Evolutionary conservation across 305 asterid genomes (phyloP).

Genomic region (Solanum hybrid): DNA sequence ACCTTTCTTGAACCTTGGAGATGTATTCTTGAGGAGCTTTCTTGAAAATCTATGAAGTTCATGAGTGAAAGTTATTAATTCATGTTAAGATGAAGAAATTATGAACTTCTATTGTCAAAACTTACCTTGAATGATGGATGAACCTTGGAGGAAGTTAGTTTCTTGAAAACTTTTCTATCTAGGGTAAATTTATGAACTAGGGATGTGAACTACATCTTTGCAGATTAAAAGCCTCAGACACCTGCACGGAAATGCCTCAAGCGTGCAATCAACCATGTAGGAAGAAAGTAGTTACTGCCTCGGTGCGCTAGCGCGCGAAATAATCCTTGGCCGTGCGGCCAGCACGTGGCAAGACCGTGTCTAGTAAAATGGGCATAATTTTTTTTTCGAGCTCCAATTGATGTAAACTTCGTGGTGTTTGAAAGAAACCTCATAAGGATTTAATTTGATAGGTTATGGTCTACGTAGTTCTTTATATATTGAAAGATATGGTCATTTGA

Average conservation of each 20-base stretch:
- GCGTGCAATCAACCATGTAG: not conserved
- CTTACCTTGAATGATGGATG: not conserved
- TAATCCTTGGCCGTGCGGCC: not conserved
- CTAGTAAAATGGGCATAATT: not conserved
- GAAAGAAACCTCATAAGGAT: not conserved
- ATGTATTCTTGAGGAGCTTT: not conserved
- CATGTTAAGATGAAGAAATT: not conserved
- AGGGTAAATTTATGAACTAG: not conserved
- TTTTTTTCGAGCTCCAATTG: not conserved
- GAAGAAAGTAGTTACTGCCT: not conserved
- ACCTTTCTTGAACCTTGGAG: not conserved
- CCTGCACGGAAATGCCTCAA: not conserved
- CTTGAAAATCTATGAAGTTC: not conserved
- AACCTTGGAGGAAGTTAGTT: not conserved
- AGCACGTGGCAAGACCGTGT: not conserved
- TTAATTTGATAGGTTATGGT: not conserved
- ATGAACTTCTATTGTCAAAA: not conserved
- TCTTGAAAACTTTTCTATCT: not conserved
- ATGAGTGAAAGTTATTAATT: not conserved
- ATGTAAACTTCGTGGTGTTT: not conserved
- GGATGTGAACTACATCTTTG: not conserved
- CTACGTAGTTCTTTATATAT: not conserved
- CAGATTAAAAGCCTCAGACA: not conserved
- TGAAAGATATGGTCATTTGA: not conserved
- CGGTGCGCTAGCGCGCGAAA: not conserved